Evolutionary conservation across 2,329 filamentous ascomycete species (phyloP).

Genomic region (Neoscytalidium dimidiatum): DNA sequence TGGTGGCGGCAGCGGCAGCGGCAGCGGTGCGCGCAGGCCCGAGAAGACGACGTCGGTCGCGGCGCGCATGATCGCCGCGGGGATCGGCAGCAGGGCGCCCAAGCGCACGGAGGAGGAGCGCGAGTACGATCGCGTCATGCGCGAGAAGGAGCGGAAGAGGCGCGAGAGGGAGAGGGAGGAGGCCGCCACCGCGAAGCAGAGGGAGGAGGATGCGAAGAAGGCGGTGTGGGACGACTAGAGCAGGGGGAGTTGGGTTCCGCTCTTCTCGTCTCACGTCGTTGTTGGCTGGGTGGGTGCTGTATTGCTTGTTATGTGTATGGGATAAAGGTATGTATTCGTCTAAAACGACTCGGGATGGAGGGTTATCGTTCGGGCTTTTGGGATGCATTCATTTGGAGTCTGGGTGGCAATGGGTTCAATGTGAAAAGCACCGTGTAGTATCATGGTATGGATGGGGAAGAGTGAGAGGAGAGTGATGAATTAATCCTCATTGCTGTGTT

Average conservation of each 20-base stretch:
- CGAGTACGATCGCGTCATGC: constrained; percentile 79
- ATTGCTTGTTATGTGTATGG: background rate
- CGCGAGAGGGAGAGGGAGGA: constrained; percentile 71
- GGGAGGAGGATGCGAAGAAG: constrained; percentile 71
- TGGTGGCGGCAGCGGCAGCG: constrained; percentile 20
- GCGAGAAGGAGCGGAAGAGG: constrained; percentile 80
- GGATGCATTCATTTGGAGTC: constrained; percentile 1
- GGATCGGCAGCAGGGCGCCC: constrained; percentile 77
- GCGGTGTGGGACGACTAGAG: constrained; percentile 81
- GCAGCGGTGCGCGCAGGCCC: constrained; percentile 53
- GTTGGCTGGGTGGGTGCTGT: background rate
- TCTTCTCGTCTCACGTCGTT: background rate
- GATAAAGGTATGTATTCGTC: background rate
- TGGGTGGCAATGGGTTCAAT: background rate
- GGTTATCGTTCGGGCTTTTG: background rate
- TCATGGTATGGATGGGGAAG: background rate
- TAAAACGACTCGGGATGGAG: background rate
- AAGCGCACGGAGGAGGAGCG: constrained; percentile 84
- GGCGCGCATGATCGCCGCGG: constrained; percentile 83
- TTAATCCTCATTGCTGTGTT: background rate
- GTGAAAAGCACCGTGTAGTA: background rate
- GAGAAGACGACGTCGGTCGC: constrained; percentile 96
- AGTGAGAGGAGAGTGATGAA: background rate
- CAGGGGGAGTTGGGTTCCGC: background rate
- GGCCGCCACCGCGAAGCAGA: constrained; percentile 63